Conservation (phyloP, 2,329 filamentous ascomycete genomes). For the Arthroderma uncinatum region DNA sequence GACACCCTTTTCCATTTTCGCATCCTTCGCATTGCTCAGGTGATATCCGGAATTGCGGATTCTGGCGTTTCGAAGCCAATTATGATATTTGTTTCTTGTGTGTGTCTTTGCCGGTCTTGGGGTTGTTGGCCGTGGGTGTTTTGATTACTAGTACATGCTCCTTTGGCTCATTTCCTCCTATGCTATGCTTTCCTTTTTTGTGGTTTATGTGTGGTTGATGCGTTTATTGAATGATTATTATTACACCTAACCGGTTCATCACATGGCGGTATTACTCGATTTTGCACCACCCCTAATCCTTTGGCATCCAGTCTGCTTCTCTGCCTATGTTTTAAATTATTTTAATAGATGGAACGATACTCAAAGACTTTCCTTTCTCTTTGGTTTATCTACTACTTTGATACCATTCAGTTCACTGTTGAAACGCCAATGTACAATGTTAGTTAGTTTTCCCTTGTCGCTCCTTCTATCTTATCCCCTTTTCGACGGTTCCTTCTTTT, state of each 20-base stretch:
- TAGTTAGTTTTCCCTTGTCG: neutral
- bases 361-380: neutral
- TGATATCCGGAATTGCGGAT: neutral
- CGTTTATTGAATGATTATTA: slow-evolving; percentile 5
- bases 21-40: slow-evolving; percentile 1
- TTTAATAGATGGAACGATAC: slow-evolving; percentile 3
- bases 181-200: neutral
- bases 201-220: neutral
- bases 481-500: no score
- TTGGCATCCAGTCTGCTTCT: neutral
- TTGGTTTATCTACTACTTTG: neutral
- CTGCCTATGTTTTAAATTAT: neutral
- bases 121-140: slow-evolving; percentile 4
- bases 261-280: slow-evolving; percentile 2
- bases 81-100: slow-evolving; percentile 2
- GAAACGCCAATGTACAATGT: neutral
- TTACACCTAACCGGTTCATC: neutral
- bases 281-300: neutral
- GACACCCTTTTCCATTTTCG: neutral
- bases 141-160: slow-evolving; percentile 4
- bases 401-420: neutral
- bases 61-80: slow-evolving; percentile 6
- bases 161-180: neutral
- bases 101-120: slow-evolving; percentile 1
- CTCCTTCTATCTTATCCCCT: neutral